Evolutionary conservation across 306 rosid species (phyloP).

Genomic region (Rosa lucieae): DNA sequence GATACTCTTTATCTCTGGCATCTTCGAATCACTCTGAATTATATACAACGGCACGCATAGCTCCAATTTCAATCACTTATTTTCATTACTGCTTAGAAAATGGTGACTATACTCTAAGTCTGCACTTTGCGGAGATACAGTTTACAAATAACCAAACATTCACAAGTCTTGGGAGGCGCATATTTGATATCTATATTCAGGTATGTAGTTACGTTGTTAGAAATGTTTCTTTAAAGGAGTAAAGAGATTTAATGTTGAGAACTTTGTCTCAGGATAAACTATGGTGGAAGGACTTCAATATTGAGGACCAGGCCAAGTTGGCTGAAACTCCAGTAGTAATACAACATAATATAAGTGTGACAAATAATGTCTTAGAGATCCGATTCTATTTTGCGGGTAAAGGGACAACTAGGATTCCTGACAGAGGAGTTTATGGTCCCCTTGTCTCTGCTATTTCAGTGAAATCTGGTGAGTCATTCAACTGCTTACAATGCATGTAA

Average conservation of each 20-base stretch:
- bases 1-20: slow-evolving; percentile 30
- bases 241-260: slow-evolving; percentile 11
- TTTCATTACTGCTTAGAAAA: slow-evolving; percentile 74
- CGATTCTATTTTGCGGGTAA: slow-evolving; percentile 63
- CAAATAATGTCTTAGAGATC: slow-evolving; percentile 53
- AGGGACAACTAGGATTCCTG: slow-evolving; percentile 64
- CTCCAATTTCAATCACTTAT: slow-evolving; percentile 64
- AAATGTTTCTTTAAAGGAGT: slow-evolving; percentile 8
- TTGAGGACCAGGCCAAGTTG: slow-evolving; percentile 42
- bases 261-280: slow-evolving; percentile 47
- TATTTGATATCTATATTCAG: slow-evolving; percentile 68
- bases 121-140: slow-evolving; percentile 69
- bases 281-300: slow-evolving; percentile 50
- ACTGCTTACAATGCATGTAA: too few relatives aligned
- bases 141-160: slow-evolving; percentile 53
- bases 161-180: slow-evolving; percentile 54
- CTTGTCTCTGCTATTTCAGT: slow-evolving; percentile 70
- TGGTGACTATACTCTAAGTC: slow-evolving; percentile 56
- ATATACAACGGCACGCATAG: slow-evolving; percentile 52
- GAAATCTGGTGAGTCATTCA: slow-evolving; percentile 49
- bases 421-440: slow-evolving; percentile 64
- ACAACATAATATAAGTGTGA: slow-evolving; percentile 37
- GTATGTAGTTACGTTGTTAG: slow-evolving; percentile 29
- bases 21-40: slow-evolving; percentile 45
- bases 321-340: slow-evolving; percentile 42